These are phyloP conservation scores for Dunaliella primolecta DNA, from an alignment of 139 green algal species.

Conservation along the genomic window DNA sequence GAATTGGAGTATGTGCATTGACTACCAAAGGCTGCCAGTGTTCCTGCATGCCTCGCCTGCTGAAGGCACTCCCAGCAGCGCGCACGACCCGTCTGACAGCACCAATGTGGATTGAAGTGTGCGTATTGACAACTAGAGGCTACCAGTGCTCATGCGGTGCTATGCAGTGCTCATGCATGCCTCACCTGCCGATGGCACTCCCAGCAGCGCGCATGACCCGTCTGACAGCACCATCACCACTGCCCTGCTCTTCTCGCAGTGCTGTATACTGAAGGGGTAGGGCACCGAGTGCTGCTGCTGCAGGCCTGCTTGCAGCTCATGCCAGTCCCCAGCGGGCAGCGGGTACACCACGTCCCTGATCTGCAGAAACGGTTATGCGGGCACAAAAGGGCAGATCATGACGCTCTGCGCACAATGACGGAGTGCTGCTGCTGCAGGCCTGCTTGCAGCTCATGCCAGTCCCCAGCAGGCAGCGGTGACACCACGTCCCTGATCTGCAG, in stretches of 20 bases:
- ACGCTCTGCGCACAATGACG: no score
- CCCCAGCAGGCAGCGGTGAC: not conserved
- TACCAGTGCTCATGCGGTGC: no score
- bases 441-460: not conserved
- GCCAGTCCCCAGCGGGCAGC: not conserved
- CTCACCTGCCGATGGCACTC: not conserved
- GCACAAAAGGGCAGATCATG: not conserved
- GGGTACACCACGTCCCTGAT: not conserved
- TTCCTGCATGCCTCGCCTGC: no score
- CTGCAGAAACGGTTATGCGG: not conserved
- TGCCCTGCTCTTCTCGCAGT: slow-evolving; percentile 26
- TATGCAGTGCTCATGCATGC: not conserved
- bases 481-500: not conserved
- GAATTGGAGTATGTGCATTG: no score
- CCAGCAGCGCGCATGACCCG: slow-evolving; percentile 32
- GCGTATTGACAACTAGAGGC: no score
- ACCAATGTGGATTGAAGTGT: no score
- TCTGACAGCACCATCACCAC: slow-evolving; percentile 43
- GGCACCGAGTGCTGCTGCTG: not conserved
- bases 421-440: not conserved
- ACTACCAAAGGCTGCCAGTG: no score
- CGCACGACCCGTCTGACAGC: slow-evolving; percentile 43
- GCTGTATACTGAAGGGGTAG: slow-evolving; percentile 30
- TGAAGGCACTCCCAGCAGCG: not conserved
- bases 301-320: not conserved